Base-by-base conservation (phyloP, 345 rosid genomes). In the Brassica juncea region DNA sequence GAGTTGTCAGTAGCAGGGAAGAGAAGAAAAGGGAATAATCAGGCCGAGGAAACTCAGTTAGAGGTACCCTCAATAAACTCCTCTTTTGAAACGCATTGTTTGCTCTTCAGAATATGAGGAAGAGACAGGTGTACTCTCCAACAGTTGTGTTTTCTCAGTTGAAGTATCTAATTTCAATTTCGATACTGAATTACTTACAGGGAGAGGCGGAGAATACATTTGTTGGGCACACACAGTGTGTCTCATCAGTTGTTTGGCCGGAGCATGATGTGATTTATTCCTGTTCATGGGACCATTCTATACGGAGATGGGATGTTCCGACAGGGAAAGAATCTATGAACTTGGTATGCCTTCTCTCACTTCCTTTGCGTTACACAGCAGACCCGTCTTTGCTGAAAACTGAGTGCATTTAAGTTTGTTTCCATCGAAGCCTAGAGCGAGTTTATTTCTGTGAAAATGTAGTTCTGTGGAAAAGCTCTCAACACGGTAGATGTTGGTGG, bases 241-340 rank as follows among this genome's bases (percentile, higher is more conserved):
- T 96, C 31, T 91, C 97, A 52, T 86, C 92, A 37, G 97, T 96
- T 66, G 79, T 86, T 77, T 96, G 99, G 99, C 97, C 97, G 30
- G 88, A 89, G 79, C 66, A 55, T 6, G 90, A 86, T 71, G 84
- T 88, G 14, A 86, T 96, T 44, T 93, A 88, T 77, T 96, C 98
- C 71, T 83, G 93, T 64, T 96, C 99, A 11, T 93, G 95, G 98
- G 99, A 96, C 84, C 97, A 93, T 75, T 91, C 98, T 55, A 80
- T 96, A 35, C 92, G 90, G 75, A 83, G 78, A 80, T 96, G 99
- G 99, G 98, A 93, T 84, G 91, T 86, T n/a, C 89, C 87, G 83
- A 88, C 91, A 4, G 94, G 97, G 82, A 96, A 88, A 89, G 94
- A 89, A 82, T 63, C 82, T 44, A 83, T 84, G 19, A 86, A 85